Percentiles rank a stretch among this genome's conserved stretches.
Conservation (phyloP, 1,139 yeast species). For the Candida smagusa region DNA sequence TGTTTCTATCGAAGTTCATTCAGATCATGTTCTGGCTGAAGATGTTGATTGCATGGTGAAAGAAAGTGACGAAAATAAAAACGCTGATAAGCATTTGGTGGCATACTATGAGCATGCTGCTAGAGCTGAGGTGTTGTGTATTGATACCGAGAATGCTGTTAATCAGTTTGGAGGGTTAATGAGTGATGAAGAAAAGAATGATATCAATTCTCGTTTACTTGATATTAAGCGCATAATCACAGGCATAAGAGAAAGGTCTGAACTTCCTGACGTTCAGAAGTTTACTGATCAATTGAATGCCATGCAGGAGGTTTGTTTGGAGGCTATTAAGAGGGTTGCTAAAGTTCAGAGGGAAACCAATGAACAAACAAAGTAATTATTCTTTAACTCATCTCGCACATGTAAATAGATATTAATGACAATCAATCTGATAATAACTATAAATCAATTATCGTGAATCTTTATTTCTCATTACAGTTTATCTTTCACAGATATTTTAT, state of each 20-base stretch:
- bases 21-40: conserved; percentile 60
- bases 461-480: too few relatives aligned
- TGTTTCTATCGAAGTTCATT: conserved; percentile 66
- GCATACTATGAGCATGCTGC: conserved; percentile 46
- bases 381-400: too few relatives aligned
- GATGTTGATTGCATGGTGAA: conserved; percentile 57
- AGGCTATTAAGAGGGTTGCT: conserved; percentile 53
- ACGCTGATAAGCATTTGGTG: conserved; percentile 40
- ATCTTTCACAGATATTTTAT: too few relatives aligned
- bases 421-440: too few relatives aligned
- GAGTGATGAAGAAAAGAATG: conserved; percentile 34
- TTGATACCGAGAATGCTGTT: conserved; percentile 54
- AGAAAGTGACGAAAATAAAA: conserved; percentile 44
- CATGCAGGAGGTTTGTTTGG: conserved; percentile 49
- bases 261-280: conserved; percentile 31
- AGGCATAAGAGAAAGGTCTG: conserved; percentile 38
- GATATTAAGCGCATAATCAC: conserved; percentile 42
- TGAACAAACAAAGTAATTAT: too few relatives aligned
- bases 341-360: conserved; percentile 28
- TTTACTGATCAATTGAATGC: conserved; percentile 46
- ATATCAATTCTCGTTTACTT: conserved; percentile 27
- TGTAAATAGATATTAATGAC: too few relatives aligned
- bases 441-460: too few relatives aligned
- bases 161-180: conserved; percentile 40
- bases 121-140: conserved; percentile 53